Percentiles rank a stretch among this genome's conserved stretches.
Conservation (phyloP, 1,139 yeast species). For the Taiozyma sp. region DNA sequence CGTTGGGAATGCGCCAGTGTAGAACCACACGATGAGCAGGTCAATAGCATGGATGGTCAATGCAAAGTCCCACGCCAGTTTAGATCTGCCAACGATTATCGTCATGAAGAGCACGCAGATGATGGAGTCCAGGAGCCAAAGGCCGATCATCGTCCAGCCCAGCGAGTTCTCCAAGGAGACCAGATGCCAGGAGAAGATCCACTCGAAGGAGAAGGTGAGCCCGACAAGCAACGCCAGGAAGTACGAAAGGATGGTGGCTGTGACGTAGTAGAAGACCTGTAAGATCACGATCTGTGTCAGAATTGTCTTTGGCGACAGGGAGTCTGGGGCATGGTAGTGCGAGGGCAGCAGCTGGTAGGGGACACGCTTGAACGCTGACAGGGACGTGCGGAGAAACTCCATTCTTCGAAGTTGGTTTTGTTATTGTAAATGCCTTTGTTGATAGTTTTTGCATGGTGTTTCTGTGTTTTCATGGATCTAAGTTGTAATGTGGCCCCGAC, state of each 20-base stretch:
- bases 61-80: slow-evolving; percentile 95
- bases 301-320: slow-evolving; percentile 37
- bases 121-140: slow-evolving; percentile 81
- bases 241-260: slow-evolving; percentile 55
- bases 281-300: slow-evolving; percentile 54
- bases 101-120: slow-evolving; percentile 80
- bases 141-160: slow-evolving; percentile 66
- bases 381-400: background rate
- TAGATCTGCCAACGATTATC: slow-evolving; percentile 84
- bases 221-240: slow-evolving; percentile 58
- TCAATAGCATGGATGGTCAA: slow-evolving; percentile 82
- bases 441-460: background rate
- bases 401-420: background rate
- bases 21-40: slow-evolving; percentile 63
- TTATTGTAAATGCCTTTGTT: background rate
- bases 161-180: slow-evolving; percentile 73
- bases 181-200: slow-evolving; percentile 83
- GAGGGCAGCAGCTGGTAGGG: background rate
- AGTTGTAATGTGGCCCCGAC: background rate
- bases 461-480: background rate
- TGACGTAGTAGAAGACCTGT: slow-evolving; percentile 62
- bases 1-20: slow-evolving; percentile 62
- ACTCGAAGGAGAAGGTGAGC: slow-evolving; percentile 52
- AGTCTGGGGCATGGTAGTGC: slow-evolving; percentile 3
- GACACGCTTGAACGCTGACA: background rate